phyloP scores from a whole-genome alignment of 192 early-diverging fungal species.

The Podila epigama region DNA sequence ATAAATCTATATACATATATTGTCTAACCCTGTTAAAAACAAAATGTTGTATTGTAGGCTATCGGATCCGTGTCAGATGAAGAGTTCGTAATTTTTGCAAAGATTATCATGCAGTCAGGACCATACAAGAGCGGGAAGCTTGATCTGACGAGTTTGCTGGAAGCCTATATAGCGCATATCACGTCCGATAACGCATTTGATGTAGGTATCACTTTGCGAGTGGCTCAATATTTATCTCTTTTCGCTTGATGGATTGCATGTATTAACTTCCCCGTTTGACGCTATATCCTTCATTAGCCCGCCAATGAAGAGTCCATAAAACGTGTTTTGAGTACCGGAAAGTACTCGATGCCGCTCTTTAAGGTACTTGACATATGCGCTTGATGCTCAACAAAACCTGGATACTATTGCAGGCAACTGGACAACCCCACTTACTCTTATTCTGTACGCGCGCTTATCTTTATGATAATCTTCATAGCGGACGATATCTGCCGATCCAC shows the following conservation, averaged over 20 bases:
- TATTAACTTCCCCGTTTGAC: no score
- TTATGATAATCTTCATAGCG: conserved; percentile 15
- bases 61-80: conserved; percentile 35
- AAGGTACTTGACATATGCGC: conserved; percentile 15
- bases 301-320: conserved; percentile 26
- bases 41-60: conserved; percentile 4
- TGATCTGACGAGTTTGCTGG: conserved; percentile 15
- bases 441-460: background rate
- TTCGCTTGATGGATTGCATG: no score
- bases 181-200: conserved; percentile 30
- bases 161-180: conserved; percentile 25
- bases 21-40: background rate
- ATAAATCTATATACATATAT: background rate
- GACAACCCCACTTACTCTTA: background rate
- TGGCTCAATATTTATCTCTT: background rate
- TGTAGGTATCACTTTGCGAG: background rate
- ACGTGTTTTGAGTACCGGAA: conserved; percentile 34
- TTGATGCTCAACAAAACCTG: background rate
- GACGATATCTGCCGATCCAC: conserved; percentile 25
- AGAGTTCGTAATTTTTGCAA: conserved; percentile 32
- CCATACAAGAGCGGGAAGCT: conserved; percentile 25
- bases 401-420: no score
- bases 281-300: conserved; percentile 3
- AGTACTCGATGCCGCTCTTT: conserved; percentile 33
- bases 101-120: conserved; percentile 40